Base-by-base conservation (phyloP, 306 rosid genomes). In the Rosa rugosa region DNA sequence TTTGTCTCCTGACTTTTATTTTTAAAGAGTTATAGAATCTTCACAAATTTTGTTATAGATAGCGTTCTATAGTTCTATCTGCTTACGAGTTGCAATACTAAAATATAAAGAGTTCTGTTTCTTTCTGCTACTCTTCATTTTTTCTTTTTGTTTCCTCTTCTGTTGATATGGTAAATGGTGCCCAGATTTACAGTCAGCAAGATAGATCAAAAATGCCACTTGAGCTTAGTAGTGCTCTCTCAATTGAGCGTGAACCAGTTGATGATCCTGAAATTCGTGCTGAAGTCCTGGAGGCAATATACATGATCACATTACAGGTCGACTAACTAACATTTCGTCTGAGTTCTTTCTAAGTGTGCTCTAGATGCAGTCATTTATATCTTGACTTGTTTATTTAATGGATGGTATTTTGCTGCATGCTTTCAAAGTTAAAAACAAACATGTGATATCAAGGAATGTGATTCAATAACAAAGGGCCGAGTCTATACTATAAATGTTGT, bases 131-230 rank as follows among this genome's bases (percentile, higher is more conserved):
- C 22, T 44, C 11, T 71, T 18, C 27, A 2, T 38, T 46, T n/a
- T 46, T 40, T 38, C 12, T 25, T 51, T 71, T 49, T 49, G 25
- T 73, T 17, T 66, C 40, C 34, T 79, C 60, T 78, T 85, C 53
- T 73, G 65, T 75, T 80, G 70, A 80, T 70, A 14, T 46, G 76
- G 50, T 64, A 18, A 69, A 34, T 69, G 72, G 64, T 84, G 34
- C 23, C 72, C 90, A 94, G 97, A 81, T 94, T 78, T 94, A 91
- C 77, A 86, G 76, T 66, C 88, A 91, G 83, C 86, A 88, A 80
- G 99, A 92, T 85, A 88, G 92, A 41, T 88, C 76, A 11, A 92
- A 92, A 85, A 94, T 94, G 99, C 99, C 97, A 68, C 95, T 88
- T 84, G 99, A 94, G 83, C 92, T 94, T 80, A 90, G 86, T 66